These are phyloP conservation scores for Fusarium sp. DNA, from an alignment of 2,329 filamentous ascomycete genomes.

Conservation along the genomic window DNA sequence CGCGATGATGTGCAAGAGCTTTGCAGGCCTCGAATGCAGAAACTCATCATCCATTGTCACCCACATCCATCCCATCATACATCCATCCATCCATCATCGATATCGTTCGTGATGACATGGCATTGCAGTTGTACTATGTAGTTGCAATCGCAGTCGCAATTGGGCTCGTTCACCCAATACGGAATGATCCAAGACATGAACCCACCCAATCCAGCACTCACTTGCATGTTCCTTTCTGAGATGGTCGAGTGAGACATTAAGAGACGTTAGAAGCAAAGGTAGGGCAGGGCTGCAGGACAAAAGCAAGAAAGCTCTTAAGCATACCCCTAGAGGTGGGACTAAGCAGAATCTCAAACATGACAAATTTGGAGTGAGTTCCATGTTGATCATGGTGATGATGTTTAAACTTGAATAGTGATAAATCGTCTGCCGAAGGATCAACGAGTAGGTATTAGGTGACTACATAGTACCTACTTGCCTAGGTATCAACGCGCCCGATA, in stretches of 20 bases:
- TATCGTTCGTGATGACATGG: conserved; percentile 40
- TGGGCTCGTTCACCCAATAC: conserved; percentile 10
- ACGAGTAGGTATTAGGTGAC: not conserved
- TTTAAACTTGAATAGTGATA: not conserved
- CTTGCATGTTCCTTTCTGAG: conserved; percentile 38
- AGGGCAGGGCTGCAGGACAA: conserved; percentile 32
- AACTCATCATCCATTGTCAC: conserved; percentile 2
- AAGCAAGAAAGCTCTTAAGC: conserved; percentile 11
- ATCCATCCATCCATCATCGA: conserved; percentile 3
- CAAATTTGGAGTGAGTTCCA: conserved; percentile 16
- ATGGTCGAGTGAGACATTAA: conserved; percentile 31
- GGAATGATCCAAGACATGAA: conserved; percentile 24
- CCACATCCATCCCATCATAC: conserved; percentile 3
- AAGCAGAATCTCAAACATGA: not conserved
- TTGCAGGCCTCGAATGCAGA: conserved; percentile 33
- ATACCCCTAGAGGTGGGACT: conserved; percentile 15
- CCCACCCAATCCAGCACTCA: conserved; percentile 35
- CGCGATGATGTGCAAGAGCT: conserved; percentile 9
- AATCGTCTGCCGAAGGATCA: not conserved
- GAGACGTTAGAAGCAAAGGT: conserved; percentile 34
- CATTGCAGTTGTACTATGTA: conserved; percentile 35
- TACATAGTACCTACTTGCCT: no score
- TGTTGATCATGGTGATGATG: conserved; percentile 10
- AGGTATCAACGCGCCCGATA: no score
- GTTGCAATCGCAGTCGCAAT: not conserved